Percentiles rank a stretch among this genome's conserved stretches.
These are phyloP conservation scores for Acidiella bohemica DNA, from an alignment of 495 filamentous ascomycete genomes.

Conservation along the genomic window DNA sequence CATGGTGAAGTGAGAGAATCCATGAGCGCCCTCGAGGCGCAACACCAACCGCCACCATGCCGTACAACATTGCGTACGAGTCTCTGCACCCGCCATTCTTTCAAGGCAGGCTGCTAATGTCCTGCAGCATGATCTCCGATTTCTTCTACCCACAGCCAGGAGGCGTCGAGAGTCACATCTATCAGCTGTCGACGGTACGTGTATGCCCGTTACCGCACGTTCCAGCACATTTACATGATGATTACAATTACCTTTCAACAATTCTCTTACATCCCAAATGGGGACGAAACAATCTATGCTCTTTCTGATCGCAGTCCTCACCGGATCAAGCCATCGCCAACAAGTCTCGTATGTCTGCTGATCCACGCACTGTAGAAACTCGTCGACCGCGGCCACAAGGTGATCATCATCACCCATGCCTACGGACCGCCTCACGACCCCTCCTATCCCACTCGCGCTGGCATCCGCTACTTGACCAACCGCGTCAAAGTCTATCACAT, in stretches of 20 bases:
- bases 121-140: constrained; percentile 79
- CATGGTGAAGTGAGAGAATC: too few species aligned
- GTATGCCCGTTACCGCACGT: neutral
- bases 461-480: constrained; percentile 94
- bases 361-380: constrained; percentile 45
- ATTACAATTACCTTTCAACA: neutral
- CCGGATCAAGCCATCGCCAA: too few species aligned
- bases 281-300: neutral
- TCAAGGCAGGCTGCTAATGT: constrained; percentile 15
- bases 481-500: constrained; percentile 97
- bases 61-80: constrained; percentile 63
- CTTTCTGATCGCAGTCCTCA: neutral
- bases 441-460: constrained; percentile 44
- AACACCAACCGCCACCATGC: constrained; percentile 33
- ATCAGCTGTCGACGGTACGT: constrained; percentile 63
- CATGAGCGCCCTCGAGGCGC: constrained; percentile 18
- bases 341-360: neutral
- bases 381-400: constrained; percentile 93
- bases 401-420: constrained; percentile 95
- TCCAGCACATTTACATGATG: neutral
- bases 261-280: neutral
- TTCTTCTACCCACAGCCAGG: constrained; percentile 97
- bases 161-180: constrained; percentile 96
- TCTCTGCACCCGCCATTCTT: neutral
- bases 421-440: constrained; percentile 48